Conservation (phyloP, 139 green algal species). For the Axilococcus clingmanii region DNA sequence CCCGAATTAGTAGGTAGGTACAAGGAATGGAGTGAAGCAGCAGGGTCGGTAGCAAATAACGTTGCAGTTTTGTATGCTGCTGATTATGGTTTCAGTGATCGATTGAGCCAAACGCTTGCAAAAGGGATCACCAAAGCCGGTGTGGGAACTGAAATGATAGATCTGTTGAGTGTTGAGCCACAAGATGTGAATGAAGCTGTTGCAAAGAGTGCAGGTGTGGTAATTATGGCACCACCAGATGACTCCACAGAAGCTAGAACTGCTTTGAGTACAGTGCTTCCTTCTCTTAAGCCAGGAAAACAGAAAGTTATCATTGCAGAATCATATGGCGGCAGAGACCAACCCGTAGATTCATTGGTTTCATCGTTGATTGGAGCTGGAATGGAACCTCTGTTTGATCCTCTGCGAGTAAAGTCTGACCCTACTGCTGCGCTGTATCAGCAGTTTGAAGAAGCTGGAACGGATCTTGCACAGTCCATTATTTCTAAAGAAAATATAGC, state of each 20-base stretch:
- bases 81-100: slow-evolving; percentile 91
- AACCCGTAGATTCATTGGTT: slow-evolving; percentile 85
- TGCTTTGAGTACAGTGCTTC: slow-evolving; percentile 57
- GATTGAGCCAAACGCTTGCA: slow-evolving; percentile 85
- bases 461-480: slow-evolving; percentile 71
- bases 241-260: slow-evolving; percentile 40
- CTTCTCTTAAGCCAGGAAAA: slow-evolving; percentile 63
- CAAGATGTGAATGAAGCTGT: slow-evolving; percentile 73
- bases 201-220: slow-evolving; percentile 49
- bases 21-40: slow-evolving; percentile 56
- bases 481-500: slow-evolving; percentile 68
- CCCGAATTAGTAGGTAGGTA: slow-evolving; percentile 66
- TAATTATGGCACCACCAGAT: slow-evolving; percentile 71
- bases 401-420: slow-evolving; percentile 71
- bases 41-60: slow-evolving; percentile 52
- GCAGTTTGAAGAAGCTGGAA: slow-evolving; percentile 89
- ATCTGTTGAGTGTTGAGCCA: slow-evolving; percentile 66
- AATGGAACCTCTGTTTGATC: slow-evolving; percentile 36
- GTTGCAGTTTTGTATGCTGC: slow-evolving; percentile 77
- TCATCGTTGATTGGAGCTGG: slow-evolving; percentile 46
- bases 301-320: slow-evolving; percentile 89
- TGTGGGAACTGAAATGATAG: slow-evolving; percentile 81
- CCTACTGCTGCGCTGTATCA: slow-evolving; percentile 42
- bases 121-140: slow-evolving; percentile 87
- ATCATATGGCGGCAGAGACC: slow-evolving; percentile 83